phyloP scores from a whole-genome alignment of 176 grass and related monocot species.

The Areca catechu region DNA sequence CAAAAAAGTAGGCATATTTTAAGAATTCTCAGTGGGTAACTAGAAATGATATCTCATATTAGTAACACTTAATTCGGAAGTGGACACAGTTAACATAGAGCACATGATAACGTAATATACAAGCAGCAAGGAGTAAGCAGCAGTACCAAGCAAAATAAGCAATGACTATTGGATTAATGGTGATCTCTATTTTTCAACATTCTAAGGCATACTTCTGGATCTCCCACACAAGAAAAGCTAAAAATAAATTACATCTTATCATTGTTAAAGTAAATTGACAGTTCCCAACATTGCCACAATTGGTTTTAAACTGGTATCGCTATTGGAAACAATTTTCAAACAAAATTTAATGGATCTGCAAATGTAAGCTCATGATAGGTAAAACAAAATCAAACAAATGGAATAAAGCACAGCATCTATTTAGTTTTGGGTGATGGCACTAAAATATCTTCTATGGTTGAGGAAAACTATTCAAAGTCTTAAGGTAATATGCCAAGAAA shows the following conservation, averaged over 20 bases:
- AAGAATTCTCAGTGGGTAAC: no score
- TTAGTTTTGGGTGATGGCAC: no score
- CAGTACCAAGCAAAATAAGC: conserved; percentile 27
- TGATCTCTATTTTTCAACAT: conserved; percentile 24
- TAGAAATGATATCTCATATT: no score
- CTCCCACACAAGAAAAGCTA: conserved; percentile 27
- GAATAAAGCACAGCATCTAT: no score
- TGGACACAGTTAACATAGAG: conserved; percentile 9
- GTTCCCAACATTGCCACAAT: conserved; percentile 1
- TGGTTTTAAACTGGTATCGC: neutral
- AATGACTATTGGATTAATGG: neutral
- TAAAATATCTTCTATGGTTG: no score
- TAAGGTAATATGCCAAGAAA: no score
- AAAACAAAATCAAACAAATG: no score
- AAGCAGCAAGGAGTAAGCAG: neutral
- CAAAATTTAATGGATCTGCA: no score
- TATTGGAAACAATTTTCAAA: no score
- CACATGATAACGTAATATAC: neutral
- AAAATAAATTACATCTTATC: conserved; percentile 9
- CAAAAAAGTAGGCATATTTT: no score
- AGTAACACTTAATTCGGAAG: conserved; percentile 19
- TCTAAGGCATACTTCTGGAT: conserved; percentile 53
- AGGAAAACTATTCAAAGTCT: no score
- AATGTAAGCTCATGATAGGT: no score
- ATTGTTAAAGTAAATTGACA: neutral